phyloP scores from a whole-genome alignment of 176 grass and related monocot genomes.

The Cenchrus americanus region DNA sequence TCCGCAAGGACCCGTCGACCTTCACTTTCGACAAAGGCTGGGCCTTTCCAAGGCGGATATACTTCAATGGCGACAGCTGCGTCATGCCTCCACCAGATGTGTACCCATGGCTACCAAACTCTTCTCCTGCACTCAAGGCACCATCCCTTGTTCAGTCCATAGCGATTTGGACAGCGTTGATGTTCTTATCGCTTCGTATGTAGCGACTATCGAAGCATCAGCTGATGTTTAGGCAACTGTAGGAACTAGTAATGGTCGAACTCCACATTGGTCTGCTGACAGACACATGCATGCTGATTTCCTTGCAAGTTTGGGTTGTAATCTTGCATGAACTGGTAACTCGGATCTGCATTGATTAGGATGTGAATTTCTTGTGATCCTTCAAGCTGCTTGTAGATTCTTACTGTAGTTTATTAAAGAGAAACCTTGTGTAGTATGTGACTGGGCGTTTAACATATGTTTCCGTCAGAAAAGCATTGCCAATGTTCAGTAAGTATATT shows the following conservation, averaged over 20 bases:
- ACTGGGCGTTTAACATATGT: not conserved
- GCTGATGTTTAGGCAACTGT: not conserved
- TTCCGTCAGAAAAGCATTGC: not conserved
- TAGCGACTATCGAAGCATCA: not conserved
- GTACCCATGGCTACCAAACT: conserved; percentile 67
- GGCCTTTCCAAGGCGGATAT: conserved; percentile 72
- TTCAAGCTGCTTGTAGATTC: conserved; percentile 25
- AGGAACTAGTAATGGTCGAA: conserved; percentile 22
- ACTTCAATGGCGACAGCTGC: conserved; percentile 82
- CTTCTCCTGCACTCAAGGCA: conserved; percentile 29
- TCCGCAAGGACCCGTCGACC: conserved; percentile 47
- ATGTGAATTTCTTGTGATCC: conserved; percentile 8
- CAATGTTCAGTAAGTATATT: conserved; percentile 4
- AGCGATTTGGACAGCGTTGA: conserved; percentile 18
- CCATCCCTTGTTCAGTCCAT: conserved; percentile 34
- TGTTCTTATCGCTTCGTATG: conserved; percentile 43
- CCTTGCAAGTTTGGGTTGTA: conserved; percentile 22
- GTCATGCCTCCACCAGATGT: conserved; percentile 72
- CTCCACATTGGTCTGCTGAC: not conserved
- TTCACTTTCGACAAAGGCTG: conserved; percentile 74
- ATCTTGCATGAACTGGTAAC: conserved; percentile 30
- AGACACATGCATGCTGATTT: conserved; percentile 5
- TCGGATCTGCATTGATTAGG: not conserved
- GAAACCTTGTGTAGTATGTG: conserved; percentile 2
- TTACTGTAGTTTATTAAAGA: conserved; percentile 14